Conservation (phyloP, 108 stramenopile genomes). For the Skeletonema marinoi region DNA sequence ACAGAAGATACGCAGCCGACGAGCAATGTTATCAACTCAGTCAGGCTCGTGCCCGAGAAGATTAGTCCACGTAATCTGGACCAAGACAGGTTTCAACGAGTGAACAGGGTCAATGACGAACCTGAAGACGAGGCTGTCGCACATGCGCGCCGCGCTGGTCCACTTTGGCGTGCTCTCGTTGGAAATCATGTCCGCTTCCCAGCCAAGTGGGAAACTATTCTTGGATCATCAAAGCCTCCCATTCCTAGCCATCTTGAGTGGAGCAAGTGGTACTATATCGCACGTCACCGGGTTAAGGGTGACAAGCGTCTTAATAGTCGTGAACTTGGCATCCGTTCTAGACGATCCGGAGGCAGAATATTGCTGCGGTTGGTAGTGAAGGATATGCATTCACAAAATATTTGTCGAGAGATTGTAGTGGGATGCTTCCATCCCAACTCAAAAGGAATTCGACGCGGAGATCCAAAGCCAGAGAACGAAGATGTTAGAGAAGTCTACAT, state of each 20-base stretch:
- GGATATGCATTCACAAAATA: conserved; percentile 47
- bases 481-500: conserved; percentile 80
- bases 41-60: not conserved
- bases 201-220: conserved; percentile 59
- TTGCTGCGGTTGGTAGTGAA: conserved; percentile 70
- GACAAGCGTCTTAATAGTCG: conserved; percentile 54
- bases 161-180: conserved; percentile 76
- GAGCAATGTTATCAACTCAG: not conserved
- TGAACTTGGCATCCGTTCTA: conserved; percentile 45
- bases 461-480: conserved; percentile 49
- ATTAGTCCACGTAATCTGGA: not conserved
- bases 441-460: conserved; percentile 55
- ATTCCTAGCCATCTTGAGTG: conserved; percentile 14
- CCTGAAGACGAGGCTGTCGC: conserved; percentile 33
- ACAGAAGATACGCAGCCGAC: not conserved
- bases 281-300: conserved; percentile 64
- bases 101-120: not conserved
- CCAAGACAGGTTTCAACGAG: not conserved
- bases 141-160: conserved; percentile 71
- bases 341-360: conserved; percentile 67
- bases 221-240: conserved; percentile 53
- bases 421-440: conserved; percentile 85
- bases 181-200: conserved; percentile 84
- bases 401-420: conserved; percentile 66
- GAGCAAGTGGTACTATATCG: conserved; percentile 66